Evolutionary conservation across 2,329 filamentous ascomycete genomes (phyloP).

Genomic region (Pseudogymnoascus sp.): DNA sequence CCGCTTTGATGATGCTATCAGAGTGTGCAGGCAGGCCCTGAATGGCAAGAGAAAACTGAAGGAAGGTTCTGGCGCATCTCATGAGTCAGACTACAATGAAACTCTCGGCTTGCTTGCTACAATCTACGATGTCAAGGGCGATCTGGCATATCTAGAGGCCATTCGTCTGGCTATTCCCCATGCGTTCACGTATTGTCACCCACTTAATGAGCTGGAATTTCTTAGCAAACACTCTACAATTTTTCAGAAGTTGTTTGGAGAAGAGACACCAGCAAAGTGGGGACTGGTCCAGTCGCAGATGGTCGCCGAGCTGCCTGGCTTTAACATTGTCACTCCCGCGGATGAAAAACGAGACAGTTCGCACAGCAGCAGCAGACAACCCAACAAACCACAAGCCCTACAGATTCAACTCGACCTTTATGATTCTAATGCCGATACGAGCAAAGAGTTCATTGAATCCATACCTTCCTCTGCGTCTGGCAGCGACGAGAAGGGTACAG

Average conservation of each 20-base stretch:
- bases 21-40: constrained; percentile 19
- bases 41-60: constrained; percentile 21
- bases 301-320: neutral
- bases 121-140: constrained; percentile 21
- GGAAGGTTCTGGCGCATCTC: constrained; percentile 1
- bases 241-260: constrained; percentile 7
- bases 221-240: constrained; percentile 11
- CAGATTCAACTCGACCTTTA: neutral
- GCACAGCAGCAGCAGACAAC: neutral
- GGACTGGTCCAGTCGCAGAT: neutral
- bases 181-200: constrained; percentile 9
- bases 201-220: constrained; percentile 11
- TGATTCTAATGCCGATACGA: neutral
- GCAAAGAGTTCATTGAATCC: neutral
- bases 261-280: constrained; percentile 10
- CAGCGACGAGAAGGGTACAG: neutral
- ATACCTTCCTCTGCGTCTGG: neutral
- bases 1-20: constrained; percentile 20
- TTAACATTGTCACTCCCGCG: neutral
- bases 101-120: constrained; percentile 21
- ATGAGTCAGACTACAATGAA: constrained; percentile 17
- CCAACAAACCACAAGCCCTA: neutral
- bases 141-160: constrained; percentile 21
- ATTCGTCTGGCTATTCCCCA: constrained; percentile 14
- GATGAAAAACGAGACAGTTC: neutral